These are phyloP conservation scores for Lactarius hatsudake DNA, from an alignment of 768 basidiomycete genomes.

Conservation along the genomic window DNA sequence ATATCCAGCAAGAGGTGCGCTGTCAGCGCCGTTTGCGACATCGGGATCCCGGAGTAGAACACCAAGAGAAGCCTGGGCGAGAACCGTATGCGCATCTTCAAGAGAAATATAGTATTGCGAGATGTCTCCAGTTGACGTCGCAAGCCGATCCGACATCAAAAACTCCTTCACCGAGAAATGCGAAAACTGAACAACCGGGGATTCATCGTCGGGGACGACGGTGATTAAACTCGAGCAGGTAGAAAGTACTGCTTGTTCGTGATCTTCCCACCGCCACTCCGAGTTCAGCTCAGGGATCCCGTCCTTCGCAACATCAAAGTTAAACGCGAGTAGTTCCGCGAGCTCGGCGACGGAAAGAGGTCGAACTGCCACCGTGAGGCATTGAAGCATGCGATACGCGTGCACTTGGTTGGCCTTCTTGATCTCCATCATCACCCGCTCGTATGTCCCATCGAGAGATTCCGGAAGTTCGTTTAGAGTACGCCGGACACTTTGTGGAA, in stretches of 20 bases:
- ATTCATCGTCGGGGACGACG: neutral
- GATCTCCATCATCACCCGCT: no score
- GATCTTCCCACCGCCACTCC: no score
- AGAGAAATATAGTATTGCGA: neutral
- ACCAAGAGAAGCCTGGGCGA: neutral
- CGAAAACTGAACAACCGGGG: neutral
- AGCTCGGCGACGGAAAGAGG: no score
- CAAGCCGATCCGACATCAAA: neutral
- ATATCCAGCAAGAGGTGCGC: no score
- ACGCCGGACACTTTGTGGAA: neutral
- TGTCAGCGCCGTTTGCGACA: no score
- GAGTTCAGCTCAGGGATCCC: no score
- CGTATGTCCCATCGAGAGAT: neutral
- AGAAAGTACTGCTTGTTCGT: neutral
- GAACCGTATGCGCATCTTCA: neutral
- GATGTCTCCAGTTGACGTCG: neutral
- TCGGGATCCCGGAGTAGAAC: neutral
- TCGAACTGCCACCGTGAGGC: no score
- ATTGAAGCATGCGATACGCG: no score
- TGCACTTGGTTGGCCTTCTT: no score
- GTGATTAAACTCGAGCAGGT: neutral
- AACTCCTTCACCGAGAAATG: neutral
- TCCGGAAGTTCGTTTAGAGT: neutral
- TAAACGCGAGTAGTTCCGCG: no score
- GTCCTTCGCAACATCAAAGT: no score